A percentile compares a stretch with the other conserved stretches of the same genome.
phyloP scores from a whole-genome alignment of 2,329 filamentous ascomycete genomes.

The Zymoseptoria tritici region DNA sequence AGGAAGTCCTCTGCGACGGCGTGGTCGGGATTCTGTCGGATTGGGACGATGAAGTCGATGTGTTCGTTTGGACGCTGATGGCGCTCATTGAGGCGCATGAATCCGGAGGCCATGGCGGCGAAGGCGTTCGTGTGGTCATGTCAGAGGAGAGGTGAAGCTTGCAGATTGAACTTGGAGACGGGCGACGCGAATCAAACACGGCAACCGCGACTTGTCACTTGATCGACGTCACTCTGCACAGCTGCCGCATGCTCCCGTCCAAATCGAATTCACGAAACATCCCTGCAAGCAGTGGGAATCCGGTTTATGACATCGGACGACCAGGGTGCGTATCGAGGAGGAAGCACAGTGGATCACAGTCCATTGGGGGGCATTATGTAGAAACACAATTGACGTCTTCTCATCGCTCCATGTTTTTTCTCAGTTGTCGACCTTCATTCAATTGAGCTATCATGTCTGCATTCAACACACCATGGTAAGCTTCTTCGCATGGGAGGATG shows the following conservation, averaged over 20 bases:
- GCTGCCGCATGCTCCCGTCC: too few relatives aligned
- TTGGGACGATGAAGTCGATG: slow-evolving; percentile 79
- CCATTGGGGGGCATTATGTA: not conserved
- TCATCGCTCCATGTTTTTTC: too few relatives aligned
- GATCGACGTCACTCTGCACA: not conserved
- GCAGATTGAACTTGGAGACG: not conserved
- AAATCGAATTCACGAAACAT: not conserved
- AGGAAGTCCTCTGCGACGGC: slow-evolving; percentile 59
- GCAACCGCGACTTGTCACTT: not conserved
- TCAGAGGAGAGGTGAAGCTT: not conserved
- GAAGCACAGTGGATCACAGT: not conserved
- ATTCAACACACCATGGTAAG: slow-evolving; percentile 27
- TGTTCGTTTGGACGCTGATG: slow-evolving; percentile 66
- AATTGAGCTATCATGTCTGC: slow-evolving; percentile 22
- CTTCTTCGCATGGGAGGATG: too few relatives aligned
- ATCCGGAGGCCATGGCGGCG: slow-evolving; percentile 62
- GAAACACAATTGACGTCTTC: not conserved
- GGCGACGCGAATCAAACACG: not conserved
- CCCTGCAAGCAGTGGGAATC: not conserved
- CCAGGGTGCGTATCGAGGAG: not conserved
- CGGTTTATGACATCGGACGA: not conserved
- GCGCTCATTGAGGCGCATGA: slow-evolving; percentile 70
- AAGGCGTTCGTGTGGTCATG: not conserved
- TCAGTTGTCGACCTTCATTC: too few relatives aligned
- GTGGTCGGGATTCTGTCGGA: slow-evolving; percentile 44